Percentiles rank a stretch among this genome's conserved stretches.
phyloP scores from a whole-genome alignment of 129 eudicot species.

The Flaveria bidentis region DNA sequence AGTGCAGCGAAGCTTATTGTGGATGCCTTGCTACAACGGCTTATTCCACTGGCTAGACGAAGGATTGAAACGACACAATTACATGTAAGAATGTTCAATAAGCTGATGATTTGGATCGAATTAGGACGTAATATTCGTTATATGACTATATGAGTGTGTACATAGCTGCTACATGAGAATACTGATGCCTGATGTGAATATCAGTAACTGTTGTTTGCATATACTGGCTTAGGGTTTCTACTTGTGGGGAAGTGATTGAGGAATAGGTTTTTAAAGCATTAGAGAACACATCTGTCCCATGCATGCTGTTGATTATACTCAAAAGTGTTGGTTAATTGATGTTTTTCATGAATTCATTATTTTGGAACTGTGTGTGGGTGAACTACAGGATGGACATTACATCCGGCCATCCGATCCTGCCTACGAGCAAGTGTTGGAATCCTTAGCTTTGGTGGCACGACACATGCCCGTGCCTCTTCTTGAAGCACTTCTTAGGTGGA shows the following conservation, averaged over 20 bases:
- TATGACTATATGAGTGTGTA: neutral
- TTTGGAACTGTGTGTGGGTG: conserved; percentile 4
- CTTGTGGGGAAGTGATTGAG: no score
- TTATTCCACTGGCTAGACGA: conserved; percentile 91
- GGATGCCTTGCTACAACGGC: conserved; percentile 86
- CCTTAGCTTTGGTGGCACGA: conserved; percentile 88
- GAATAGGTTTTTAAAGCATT: no score
- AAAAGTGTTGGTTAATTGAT: conserved; percentile 16
- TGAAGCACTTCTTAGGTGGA: conserved; percentile 89
- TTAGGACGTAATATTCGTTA: neutral
- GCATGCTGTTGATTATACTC: conserved; percentile 20
- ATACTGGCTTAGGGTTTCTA: no score
- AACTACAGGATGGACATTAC: conserved; percentile 83
- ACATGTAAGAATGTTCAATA: conserved; percentile 45
- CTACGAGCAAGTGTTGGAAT: conserved; percentile 87
- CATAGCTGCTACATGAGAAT: neutral
- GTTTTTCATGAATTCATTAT: conserved; percentile 12
- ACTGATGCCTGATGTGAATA: no score
- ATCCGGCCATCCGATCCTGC: conserved; percentile 84
- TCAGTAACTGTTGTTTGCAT: no score
- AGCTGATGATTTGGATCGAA: neutral
- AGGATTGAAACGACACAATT: conserved; percentile 89
- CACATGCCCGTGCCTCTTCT: conserved; percentile 87
- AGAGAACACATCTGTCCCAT: neutral
- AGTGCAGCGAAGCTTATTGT: conserved; percentile 80